Percentiles rank a stretch among this genome's conserved stretches.
phyloP scores from a whole-genome alignment of 2,329 filamentous ascomycete genomes.

The Gliomastix tumulicola region DNA sequence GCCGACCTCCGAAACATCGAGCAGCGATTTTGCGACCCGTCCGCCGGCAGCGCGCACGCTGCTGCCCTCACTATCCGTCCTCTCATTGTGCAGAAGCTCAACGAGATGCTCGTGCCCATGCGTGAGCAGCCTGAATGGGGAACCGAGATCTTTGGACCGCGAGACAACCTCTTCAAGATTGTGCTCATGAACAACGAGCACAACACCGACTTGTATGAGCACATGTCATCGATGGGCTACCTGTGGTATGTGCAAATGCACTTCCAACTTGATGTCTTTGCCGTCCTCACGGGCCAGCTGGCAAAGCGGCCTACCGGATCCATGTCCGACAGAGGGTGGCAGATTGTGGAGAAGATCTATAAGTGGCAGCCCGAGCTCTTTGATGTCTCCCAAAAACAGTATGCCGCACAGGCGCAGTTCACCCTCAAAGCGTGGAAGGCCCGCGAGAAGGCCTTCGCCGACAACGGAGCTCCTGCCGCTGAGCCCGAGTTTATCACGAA shows the following conservation, averaged over 20 bases:
- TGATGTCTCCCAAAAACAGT: conserved; percentile 37
- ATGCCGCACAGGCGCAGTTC: conserved; percentile 36
- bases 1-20: conserved; percentile 35
- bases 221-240: conserved; percentile 37
- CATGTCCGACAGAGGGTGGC: conserved; percentile 48
- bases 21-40: conserved; percentile 41
- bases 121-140: conserved; percentile 40
- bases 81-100: conserved; percentile 42
- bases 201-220: conserved; percentile 33
- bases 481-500: conserved; percentile 37
- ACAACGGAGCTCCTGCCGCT: conserved; percentile 27
- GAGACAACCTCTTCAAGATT: conserved; percentile 50
- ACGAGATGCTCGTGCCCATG: conserved; percentile 38
- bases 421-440: conserved; percentile 45
- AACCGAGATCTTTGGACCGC: conserved; percentile 37
- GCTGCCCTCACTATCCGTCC: conserved; percentile 39
- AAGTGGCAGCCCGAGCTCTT: conserved; percentile 41
- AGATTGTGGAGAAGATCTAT: conserved; percentile 37
- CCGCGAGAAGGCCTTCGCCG: conserved; percentile 34
- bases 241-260: conserved; percentile 47
- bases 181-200: conserved; percentile 41
- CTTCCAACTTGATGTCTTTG: conserved; percentile 50
- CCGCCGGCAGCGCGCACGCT: conserved; percentile 44
- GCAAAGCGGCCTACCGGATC: conserved; percentile 38
- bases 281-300: conserved; percentile 48